Percentiles rank a stretch among this genome's conserved stretches.
These are phyloP conservation scores for Syncephalastrum racemosum DNA, from an alignment of 371 early-diverging fungal genomes.

Conservation along the genomic window DNA sequence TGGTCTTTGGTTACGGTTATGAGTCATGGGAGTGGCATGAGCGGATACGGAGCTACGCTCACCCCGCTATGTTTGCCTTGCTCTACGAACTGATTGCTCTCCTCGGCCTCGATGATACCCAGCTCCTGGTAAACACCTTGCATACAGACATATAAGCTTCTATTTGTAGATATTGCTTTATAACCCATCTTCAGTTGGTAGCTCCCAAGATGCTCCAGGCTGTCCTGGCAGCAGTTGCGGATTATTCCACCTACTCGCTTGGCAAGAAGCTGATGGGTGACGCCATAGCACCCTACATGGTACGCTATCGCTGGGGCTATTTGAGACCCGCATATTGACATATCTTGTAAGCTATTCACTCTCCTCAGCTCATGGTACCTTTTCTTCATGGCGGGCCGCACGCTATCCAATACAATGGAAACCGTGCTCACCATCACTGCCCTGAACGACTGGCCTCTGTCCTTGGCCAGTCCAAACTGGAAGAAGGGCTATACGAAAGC, in stretches of 20 bases:
- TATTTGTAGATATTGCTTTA: background rate
- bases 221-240: conserved; percentile 68
- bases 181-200: conserved; percentile 45
- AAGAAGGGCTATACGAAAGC: conserved; percentile 42
- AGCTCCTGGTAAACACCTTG: conserved; percentile 56
- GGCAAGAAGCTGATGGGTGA: conserved; percentile 47
- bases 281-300: conserved; percentile 40
- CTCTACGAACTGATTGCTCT: conserved; percentile 64
- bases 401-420: conserved; percentile 75
- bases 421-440: conserved; percentile 63
- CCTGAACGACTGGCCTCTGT: conserved; percentile 75
- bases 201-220: conserved; percentile 78
- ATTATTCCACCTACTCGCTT: conserved; percentile 72
- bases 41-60: conserved; percentile 71
- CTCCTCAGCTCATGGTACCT: conserved; percentile 82
- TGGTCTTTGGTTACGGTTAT: conserved; percentile 83
- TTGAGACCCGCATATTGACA: background rate
- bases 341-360: conserved; percentile 62
- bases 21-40: conserved; percentile 92
- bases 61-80: conserved; percentile 76
- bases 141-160: no score
- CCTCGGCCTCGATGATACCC: conserved; percentile 61
- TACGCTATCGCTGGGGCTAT: conserved; percentile 8
- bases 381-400: conserved; percentile 72
- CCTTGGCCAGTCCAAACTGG: background rate